These are phyloP conservation scores for Striga asiatica DNA, from an alignment of 257 asterid genomes.

Conservation along the genomic window DNA sequence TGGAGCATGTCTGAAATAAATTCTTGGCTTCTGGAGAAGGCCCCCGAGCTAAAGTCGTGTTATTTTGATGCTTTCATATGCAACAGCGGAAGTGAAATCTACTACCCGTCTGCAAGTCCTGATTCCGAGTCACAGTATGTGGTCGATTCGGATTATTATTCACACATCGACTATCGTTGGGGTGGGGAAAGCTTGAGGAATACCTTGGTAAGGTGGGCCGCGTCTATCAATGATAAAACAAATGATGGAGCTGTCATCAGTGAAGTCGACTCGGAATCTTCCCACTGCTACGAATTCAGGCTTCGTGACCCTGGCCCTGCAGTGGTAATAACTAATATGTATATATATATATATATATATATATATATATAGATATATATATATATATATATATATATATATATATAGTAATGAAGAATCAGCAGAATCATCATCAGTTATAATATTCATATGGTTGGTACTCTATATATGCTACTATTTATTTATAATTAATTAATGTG, in stretches of 20 bases:
- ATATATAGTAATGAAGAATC: too few species aligned
- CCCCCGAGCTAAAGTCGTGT: slow-evolving; percentile 25
- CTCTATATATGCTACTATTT: neutral
- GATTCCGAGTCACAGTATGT: too few species aligned
- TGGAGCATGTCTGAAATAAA: slow-evolving; percentile 37
- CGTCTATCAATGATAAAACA: slow-evolving; percentile 32
- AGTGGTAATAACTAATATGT: slow-evolving; percentile 36
- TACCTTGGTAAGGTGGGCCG: slow-evolving; percentile 36
- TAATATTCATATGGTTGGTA: neutral
- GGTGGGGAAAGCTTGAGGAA: slow-evolving; percentile 49
- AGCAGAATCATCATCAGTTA: too few species aligned
- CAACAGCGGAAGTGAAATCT: slow-evolving; percentile 57
- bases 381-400: too few species aligned
- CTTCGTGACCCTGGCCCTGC: slow-evolving; percentile 36
- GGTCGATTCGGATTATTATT: slow-evolving; percentile 44
- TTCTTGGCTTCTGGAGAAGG: slow-evolving; percentile 27
- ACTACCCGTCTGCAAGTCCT: slow-evolving; percentile 54
- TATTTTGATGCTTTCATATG: slow-evolving; percentile 53
- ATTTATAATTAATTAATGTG: neutral
- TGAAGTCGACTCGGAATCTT: slow-evolving; percentile 26
- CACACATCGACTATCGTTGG: slow-evolving; percentile 57
- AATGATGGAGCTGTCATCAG: slow-evolving; percentile 30
- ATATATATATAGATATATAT: too few species aligned
- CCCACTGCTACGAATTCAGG: slow-evolving; percentile 44
- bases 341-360: too few species aligned